Evolutionary conservation across 306 rosid genomes (phyloP).

Genomic region (Dalbergia cultrata): DNA sequence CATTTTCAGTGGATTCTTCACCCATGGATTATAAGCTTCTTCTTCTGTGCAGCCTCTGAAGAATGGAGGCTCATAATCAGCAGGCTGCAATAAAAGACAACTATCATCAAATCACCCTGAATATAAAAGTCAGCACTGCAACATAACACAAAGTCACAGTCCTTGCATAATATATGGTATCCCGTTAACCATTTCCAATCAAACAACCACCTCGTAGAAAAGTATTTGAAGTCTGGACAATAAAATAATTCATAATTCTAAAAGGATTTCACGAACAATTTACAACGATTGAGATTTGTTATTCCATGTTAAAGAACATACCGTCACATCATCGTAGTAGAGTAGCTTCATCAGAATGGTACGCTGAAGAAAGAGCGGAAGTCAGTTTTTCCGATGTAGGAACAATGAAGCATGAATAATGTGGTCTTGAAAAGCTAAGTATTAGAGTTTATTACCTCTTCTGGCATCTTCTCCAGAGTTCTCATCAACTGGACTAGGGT

Average conservation of each 20-base stretch:
- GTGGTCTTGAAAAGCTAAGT: constrained; percentile 29
- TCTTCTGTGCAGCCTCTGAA: constrained; percentile 83
- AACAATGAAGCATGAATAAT: constrained; percentile 15
- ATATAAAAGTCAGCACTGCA: not conserved
- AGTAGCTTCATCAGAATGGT: constrained; percentile 93
- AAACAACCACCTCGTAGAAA: constrained; percentile 30
- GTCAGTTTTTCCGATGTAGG: constrained; percentile 15
- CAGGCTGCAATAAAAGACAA: constrained; percentile 74
- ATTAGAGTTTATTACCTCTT: constrained; percentile 67
- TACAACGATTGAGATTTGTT: constrained; percentile 10
- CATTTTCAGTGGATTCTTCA: constrained; percentile 87
- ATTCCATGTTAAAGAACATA: constrained; percentile 50
- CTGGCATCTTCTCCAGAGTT: constrained; percentile 98
- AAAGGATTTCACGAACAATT: constrained; percentile 2
- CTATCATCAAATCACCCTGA: not conserved
- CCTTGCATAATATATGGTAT: constrained; percentile 13
- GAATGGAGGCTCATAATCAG: constrained; percentile 96
- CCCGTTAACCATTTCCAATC: constrained; percentile 32
- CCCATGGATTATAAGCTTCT: constrained; percentile 81
- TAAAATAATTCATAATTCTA: constrained; percentile 5
- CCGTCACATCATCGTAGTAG: constrained; percentile 90
- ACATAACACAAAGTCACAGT: constrained; percentile 30
- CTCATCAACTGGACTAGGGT: constrained; percentile 96
- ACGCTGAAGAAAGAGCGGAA: constrained; percentile 69
- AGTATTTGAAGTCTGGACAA: constrained; percentile 16